Percentiles rank a stretch among this genome's conserved stretches.
Evolutionary conservation across 495 filamentous ascomycete species (phyloP).

Genomic region (Viridothelium virens): DNA sequence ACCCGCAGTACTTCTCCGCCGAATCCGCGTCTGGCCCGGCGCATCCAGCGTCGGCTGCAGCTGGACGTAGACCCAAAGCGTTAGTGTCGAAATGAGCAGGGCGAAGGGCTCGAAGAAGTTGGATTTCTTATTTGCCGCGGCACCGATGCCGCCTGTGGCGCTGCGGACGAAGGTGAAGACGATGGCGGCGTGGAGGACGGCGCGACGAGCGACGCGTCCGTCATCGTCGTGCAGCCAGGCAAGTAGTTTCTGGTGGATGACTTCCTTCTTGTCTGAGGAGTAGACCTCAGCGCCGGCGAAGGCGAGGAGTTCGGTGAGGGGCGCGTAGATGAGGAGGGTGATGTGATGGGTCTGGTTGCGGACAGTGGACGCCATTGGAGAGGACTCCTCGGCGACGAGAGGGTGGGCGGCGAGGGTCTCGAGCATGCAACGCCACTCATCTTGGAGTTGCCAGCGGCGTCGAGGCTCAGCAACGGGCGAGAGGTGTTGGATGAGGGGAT

Average conservation of each 20-base stretch:
- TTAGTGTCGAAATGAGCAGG: background rate
- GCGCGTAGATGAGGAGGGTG: background rate
- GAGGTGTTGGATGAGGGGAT: background rate
- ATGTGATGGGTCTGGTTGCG: background rate
- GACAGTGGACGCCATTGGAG: background rate
- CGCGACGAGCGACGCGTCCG: background rate
- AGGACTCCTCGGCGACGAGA: background rate
- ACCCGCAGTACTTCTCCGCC: background rate
- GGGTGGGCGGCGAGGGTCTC: background rate
- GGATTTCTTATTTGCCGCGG: background rate
- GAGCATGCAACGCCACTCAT: background rate
- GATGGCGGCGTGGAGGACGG: background rate
- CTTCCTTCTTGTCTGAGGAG: background rate
- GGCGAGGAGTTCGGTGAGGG: background rate
- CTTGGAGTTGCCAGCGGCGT: background rate
- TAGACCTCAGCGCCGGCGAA: background rate
- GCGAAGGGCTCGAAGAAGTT: slow-evolving; percentile 4
- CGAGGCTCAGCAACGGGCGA: background rate
- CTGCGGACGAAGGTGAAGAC: background rate
- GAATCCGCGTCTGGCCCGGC: background rate
- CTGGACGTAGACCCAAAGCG: slow-evolving; percentile 3
- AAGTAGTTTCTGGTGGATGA: background rate
- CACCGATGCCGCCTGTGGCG: background rate
- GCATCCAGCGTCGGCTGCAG: background rate
- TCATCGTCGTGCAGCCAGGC: background rate